Conservation (phyloP, 768 basidiomycete species). For the Pisolithus albus region DNA sequence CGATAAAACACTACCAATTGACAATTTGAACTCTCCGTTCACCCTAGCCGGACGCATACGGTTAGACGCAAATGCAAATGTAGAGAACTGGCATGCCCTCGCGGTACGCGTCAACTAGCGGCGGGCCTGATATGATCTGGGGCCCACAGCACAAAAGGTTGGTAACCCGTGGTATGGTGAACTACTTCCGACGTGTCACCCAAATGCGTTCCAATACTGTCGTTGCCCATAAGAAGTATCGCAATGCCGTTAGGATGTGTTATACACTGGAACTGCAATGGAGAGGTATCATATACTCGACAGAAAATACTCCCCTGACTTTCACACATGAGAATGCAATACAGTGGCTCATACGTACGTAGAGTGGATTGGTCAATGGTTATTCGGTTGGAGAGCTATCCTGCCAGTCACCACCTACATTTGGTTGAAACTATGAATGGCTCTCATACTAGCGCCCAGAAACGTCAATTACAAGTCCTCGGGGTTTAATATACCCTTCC, state of each 20-base stretch:
- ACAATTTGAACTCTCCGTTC: background rate
- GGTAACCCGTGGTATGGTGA: background rate
- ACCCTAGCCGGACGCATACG: slow-evolving; percentile 1
- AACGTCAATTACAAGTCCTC: background rate
- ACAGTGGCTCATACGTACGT: too few relatives aligned
- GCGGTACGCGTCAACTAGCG: background rate
- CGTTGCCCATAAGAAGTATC: background rate
- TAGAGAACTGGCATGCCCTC: background rate
- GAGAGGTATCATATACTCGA: background rate
- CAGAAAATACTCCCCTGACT: too few relatives aligned
- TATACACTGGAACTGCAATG: background rate
- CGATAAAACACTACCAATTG: slow-evolving; percentile 1
- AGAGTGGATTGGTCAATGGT: too few relatives aligned
- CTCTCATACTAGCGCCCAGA: too few relatives aligned
- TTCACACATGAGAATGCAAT: too few relatives aligned
- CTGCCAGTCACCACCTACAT: too few relatives aligned
- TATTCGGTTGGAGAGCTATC: too few relatives aligned
- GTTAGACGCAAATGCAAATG: background rate
- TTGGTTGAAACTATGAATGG: too few relatives aligned
- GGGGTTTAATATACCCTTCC: background rate
- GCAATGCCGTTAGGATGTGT: background rate
- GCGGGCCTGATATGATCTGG: background rate
- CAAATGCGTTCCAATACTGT: background rate
- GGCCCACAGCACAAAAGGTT: background rate
- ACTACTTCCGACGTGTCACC: background rate